These are phyloP conservation scores for Aspergillus bombycis DNA, from an alignment of 2,329 filamentous ascomycete genomes.

Conservation along the genomic window DNA sequence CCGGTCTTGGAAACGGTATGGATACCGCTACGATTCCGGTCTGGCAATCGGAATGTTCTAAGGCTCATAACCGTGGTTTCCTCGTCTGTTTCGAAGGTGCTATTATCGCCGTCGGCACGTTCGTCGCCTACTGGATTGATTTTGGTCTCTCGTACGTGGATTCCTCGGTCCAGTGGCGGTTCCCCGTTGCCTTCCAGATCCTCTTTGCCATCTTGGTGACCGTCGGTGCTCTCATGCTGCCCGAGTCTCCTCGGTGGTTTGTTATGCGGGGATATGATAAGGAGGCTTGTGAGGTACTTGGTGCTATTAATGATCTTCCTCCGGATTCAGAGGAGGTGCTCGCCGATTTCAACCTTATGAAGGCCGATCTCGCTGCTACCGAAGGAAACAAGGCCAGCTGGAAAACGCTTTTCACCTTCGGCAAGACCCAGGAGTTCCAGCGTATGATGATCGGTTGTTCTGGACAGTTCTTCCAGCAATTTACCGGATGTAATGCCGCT, in stretches of 20 bases:
- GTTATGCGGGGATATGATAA: conserved; percentile 31
- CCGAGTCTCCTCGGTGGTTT: conserved; percentile 60
- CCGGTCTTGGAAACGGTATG: conserved; percentile 43
- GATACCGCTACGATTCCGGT: conserved; percentile 45
- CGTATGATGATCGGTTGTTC: conserved; percentile 35
- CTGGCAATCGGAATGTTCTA: conserved; percentile 43
- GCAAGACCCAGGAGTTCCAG: conserved; percentile 37
- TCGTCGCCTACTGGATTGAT: conserved; percentile 41
- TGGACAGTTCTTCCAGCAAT: conserved; percentile 46
- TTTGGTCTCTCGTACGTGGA: conserved; percentile 39
- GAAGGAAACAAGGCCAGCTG: conserved; percentile 34
- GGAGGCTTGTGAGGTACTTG: background rate
- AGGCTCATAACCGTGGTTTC: conserved; percentile 37
- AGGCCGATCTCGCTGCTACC: conserved; percentile 46
- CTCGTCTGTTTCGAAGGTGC: conserved; percentile 39
- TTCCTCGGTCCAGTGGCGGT: conserved; percentile 44
- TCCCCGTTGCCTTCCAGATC: conserved; percentile 53
- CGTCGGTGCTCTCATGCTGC: conserved; percentile 37
- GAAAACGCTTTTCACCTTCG: conserved; percentile 31
- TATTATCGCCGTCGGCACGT: conserved; percentile 36
- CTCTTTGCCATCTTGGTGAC: conserved; percentile 39
- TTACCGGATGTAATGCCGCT: conserved; percentile 50
- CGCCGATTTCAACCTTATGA: conserved; percentile 43
- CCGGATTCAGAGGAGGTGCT: conserved; percentile 42
- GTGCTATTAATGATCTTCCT: conserved; percentile 1